These are phyloP conservation scores for Saccharomycopsis hybrid DNA, from an alignment of 1,139 yeast genomes.

Conservation along the genomic window DNA sequence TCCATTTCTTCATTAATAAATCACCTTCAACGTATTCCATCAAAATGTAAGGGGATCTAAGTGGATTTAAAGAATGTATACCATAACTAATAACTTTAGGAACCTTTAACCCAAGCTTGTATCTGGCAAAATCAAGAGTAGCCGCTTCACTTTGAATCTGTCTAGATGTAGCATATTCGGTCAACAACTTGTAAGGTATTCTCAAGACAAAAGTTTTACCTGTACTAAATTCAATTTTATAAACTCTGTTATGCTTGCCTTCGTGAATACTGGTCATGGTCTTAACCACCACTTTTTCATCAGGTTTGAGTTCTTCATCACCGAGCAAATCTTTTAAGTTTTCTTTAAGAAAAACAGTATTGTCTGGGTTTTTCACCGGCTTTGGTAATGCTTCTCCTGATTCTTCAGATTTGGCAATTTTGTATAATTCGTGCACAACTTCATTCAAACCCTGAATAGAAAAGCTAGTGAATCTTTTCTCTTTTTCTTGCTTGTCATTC, in stretches of 20 bases:
- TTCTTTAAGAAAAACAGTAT: slow-evolving; percentile 40
- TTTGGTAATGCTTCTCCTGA: slow-evolving; percentile 25
- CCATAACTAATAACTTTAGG: slow-evolving; percentile 78
- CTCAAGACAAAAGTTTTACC: slow-evolving; percentile 65
- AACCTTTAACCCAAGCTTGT: slow-evolving; percentile 49
- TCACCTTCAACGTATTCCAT: slow-evolving; percentile 78
- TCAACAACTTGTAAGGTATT: slow-evolving; percentile 73
- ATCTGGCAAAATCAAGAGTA: slow-evolving; percentile 70
- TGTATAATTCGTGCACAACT: slow-evolving; percentile 39
- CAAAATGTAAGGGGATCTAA: slow-evolving; percentile 69
- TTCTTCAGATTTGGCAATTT: slow-evolving; percentile 26
- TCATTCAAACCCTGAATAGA: slow-evolving; percentile 68
- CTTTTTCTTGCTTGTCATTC: slow-evolving; percentile 68
- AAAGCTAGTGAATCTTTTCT: slow-evolving; percentile 73
- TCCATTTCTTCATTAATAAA: slow-evolving; percentile 83
- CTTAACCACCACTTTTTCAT: slow-evolving; percentile 47
- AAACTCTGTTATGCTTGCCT: slow-evolving; percentile 88
- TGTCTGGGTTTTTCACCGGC: slow-evolving; percentile 38
- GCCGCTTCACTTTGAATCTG: slow-evolving; percentile 89
- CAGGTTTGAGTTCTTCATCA: slow-evolving; percentile 32
- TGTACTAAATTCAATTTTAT: slow-evolving; percentile 59
- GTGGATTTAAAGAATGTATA: slow-evolving; percentile 50
- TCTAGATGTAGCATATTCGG: slow-evolving; percentile 54
- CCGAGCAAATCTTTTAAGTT: slow-evolving; percentile 37
- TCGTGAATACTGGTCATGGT: slow-evolving; percentile 83